Conservation (phyloP, 225 moss, liverwort and hornwort genomes). For the Marchantia polymorpha region DNA sequence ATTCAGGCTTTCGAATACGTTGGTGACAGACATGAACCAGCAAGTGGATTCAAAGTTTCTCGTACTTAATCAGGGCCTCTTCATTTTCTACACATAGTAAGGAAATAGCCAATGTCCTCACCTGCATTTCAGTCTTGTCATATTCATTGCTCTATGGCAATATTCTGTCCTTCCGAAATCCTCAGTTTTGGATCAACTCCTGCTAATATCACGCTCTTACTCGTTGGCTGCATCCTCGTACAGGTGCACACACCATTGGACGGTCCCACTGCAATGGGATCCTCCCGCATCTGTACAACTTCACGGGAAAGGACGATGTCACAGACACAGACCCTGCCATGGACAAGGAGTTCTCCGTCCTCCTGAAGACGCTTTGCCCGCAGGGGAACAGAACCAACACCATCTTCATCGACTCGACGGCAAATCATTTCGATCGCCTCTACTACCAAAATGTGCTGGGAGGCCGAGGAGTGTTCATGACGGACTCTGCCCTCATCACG, state of each 20-base stretch:
- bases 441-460: conserved; percentile 30
- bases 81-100: no score
- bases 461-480: conserved; percentile 23
- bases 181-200: no score
- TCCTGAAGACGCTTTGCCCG: conserved; percentile 50
- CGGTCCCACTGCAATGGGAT: conserved; percentile 45
- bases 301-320: conserved; percentile 19
- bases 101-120: no score
- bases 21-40: no score
- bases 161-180: no score
- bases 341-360: conserved; percentile 36
- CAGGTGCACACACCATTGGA: conserved; percentile 62
- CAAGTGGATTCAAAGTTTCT: no score
- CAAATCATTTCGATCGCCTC: conserved; percentile 15
- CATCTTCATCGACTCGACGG: conserved; percentile 26
- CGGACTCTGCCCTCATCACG: conserved; percentile 28
- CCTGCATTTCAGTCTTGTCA: no score
- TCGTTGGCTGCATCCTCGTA: no score
- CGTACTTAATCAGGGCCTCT: no score
- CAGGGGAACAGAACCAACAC: conserved; percentile 15
- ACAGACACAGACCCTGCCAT: conserved; percentile 36
- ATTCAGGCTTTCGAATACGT: no score
- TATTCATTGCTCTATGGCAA: no score
- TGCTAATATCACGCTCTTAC: no score
- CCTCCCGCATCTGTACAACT: conserved; percentile 45